Conservation (phyloP, 2,329 filamentous ascomycete genomes). For the Exophiala phaeomuriformis region DNA sequence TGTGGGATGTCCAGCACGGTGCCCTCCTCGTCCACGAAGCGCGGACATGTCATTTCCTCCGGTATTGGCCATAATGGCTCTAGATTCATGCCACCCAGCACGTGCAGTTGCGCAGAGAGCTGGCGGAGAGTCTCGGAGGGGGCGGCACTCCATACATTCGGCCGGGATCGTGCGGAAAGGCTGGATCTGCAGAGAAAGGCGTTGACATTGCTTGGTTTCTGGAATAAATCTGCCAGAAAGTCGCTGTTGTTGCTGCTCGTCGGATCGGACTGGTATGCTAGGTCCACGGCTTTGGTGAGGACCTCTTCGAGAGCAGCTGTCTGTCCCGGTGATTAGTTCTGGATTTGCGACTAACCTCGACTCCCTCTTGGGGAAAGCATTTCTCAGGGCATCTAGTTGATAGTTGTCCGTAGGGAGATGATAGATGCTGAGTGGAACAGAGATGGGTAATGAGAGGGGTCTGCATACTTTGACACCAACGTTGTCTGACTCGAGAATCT, state of each 20-base stretch:
- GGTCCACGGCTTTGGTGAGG: constrained; percentile 30
- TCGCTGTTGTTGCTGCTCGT: constrained; percentile 40
- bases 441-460: constrained; percentile 9
- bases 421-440: constrained; percentile 9
- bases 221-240: constrained; percentile 36
- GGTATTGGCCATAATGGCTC: constrained; percentile 27
- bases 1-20: not conserved
- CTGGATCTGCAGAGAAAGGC: constrained; percentile 59
- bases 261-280: constrained; percentile 40
- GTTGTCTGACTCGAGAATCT: constrained; percentile 40
- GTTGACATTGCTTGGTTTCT: constrained; percentile 43
- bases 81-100: constrained; percentile 58
- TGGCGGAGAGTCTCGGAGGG: constrained; percentile 47
- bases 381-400: not conserved
- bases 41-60: constrained; percentile 4
- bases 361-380: not conserved
- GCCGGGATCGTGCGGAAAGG: constrained; percentile 53
- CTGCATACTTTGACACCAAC: constrained; percentile 34
- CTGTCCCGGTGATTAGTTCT: constrained; percentile 4
- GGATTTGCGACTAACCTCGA: not conserved
- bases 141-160: constrained; percentile 35
- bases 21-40: constrained; percentile 1
- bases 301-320: constrained; percentile 27
- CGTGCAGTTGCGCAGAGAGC: constrained; percentile 63
- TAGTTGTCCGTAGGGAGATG: not conserved